These are phyloP conservation scores for Chlamydomonas eustigma DNA, from an alignment of 139 green algal species.

Conservation along the genomic window DNA sequence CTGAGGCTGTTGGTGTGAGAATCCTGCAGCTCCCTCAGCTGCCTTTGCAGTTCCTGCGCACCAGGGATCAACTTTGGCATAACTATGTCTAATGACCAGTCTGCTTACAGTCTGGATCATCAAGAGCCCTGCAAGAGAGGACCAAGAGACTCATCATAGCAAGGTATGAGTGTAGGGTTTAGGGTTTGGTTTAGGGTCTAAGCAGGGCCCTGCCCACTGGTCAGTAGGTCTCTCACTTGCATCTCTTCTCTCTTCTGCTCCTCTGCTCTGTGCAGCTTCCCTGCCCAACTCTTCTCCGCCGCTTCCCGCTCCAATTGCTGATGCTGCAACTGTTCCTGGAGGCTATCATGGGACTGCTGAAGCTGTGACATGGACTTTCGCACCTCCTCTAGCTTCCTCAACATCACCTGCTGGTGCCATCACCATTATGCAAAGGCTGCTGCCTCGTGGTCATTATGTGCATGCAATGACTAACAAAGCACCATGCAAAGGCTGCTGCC, in stretches of 20 bases:
- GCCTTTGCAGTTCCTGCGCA: background rate
- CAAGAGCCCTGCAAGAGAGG: too few species aligned
- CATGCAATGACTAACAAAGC: too few species aligned
- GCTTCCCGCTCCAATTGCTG: background rate
- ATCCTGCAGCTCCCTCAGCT: background rate
- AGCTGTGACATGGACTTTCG: background rate
- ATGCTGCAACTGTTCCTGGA: background rate
- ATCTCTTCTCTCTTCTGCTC: background rate
- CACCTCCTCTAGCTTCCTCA: background rate
- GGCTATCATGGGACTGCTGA: background rate
- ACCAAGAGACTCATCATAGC: too few species aligned
- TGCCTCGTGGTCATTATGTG: background rate
- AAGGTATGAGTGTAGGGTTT: too few species aligned
- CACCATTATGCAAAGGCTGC: background rate
- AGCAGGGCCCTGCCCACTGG: too few species aligned
- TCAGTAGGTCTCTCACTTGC: too few species aligned
- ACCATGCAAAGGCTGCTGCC: too few species aligned
- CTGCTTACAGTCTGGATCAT: too few species aligned
- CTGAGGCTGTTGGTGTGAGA: background rate
- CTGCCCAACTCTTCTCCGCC: background rate
- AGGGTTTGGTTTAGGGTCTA: too few species aligned
- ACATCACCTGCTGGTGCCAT: background rate
- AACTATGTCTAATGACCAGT: too few species aligned
- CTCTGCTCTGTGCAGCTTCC: background rate
- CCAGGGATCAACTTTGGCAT: too few species aligned